These are phyloP conservation scores for Desmodesmus armatus DNA, from an alignment of 139 green algal species.

Conservation along the genomic window DNA sequence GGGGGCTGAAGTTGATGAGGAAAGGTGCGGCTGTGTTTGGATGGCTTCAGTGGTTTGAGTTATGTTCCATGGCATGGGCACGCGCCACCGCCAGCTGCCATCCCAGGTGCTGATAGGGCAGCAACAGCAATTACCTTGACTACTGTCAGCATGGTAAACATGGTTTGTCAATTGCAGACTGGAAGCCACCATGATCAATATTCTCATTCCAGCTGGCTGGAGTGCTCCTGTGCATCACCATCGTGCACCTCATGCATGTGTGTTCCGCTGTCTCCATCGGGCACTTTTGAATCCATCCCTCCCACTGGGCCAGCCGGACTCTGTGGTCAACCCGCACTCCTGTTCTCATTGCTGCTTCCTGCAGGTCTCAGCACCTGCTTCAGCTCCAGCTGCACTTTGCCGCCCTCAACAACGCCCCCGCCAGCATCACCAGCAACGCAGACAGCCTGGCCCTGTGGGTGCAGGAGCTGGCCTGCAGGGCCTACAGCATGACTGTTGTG, in stretches of 20 bases:
- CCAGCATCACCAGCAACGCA: slow-evolving; percentile 29
- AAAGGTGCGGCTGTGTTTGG: not conserved
- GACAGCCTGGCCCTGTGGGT: slow-evolving; percentile 29
- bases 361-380: slow-evolving; percentile 10
- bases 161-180: too few species aligned
- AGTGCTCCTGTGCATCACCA: not conserved
- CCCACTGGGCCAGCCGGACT: not conserved
- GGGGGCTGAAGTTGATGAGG: not conserved
- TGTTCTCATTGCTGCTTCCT: not conserved
- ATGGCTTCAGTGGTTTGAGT: not conserved
- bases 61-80: too few species aligned
- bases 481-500: slow-evolving; percentile 24
- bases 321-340: not conserved
- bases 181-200: not conserved
- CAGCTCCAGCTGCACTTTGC: slow-evolving; percentile 31
- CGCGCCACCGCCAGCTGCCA: too few species aligned
- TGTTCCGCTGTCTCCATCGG: not conserved
- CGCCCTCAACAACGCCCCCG: slow-evolving; percentile 33
- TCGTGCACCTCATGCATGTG: not conserved
- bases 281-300: not conserved
- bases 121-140: too few species aligned
- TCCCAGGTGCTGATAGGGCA: too few species aligned
- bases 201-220: not conserved
- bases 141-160: too few species aligned
- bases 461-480: slow-evolving; percentile 32